Evolutionary conservation across 352 stramenopile genomes (phyloP).

Genomic region (Phytophthora capsici): DNA sequence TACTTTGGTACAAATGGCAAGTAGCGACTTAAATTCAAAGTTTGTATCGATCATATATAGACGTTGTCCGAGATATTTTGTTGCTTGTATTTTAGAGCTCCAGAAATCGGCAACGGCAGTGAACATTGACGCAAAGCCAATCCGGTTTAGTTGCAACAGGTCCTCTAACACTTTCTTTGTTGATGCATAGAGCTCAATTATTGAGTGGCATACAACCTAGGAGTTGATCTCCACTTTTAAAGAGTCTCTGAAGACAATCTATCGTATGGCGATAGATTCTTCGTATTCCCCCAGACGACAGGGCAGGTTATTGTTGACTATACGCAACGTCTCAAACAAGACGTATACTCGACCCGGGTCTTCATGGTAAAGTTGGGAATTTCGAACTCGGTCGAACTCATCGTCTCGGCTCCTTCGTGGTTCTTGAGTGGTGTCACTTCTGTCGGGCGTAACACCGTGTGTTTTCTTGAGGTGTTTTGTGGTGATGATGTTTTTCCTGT

Average conservation of each 20-base stretch:
- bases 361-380: conserved; percentile 5
- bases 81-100: too few relatives aligned
- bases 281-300: conserved; percentile 13
- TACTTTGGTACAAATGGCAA: too few relatives aligned
- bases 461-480: conserved; percentile 16
- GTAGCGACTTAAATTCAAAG: too few relatives aligned
- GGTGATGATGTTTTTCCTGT: conserved; percentile 9
- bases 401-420: not conserved
- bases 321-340: conserved; percentile 14
- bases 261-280: conserved; percentile 11
- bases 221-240: conserved; percentile 5
- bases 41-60: too few relatives aligned
- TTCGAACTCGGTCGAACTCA: conserved; percentile 6
- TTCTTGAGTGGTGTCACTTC: not conserved
- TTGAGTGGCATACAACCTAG: conserved; percentile 1
- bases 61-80: too few relatives aligned
- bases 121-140: conserved; percentile 5
- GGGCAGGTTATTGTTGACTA: conserved; percentile 16
- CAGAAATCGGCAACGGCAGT: conserved; percentile 8
- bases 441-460: conserved; percentile 5
- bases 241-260: conserved; percentile 15
- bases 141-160: not conserved
- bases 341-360: conserved; percentile 5
- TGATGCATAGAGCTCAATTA: conserved; percentile 8
- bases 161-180: conserved; percentile 6